Evolutionary conservation across 208 protist species (phyloP), one percentile per base, ranked within the genome.

Genomic region (Leishmania turanica): DNA sequence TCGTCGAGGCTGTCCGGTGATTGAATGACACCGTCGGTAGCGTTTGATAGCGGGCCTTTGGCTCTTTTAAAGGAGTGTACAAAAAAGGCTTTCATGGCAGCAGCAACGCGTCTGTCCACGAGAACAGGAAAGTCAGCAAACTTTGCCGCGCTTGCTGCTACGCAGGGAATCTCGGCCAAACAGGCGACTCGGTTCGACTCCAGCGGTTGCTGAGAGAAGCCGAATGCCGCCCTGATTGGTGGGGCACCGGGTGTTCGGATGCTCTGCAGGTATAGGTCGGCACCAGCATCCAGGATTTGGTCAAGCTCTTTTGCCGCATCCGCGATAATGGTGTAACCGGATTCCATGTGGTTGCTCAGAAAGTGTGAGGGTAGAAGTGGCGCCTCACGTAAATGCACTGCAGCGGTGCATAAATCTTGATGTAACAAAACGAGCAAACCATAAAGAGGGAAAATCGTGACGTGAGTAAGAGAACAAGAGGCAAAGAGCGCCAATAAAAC

Each of bases 51-150:
- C 13, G 34, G 15, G 15, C 13, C n/a, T 66, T 77, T 58, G 15
- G 45, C n/a, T 56, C 47, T 31, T 37, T 56, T 1, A n/a, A 77
- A 82, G 37, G 42, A 51, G 2, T 1, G 0, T 1, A 47, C 34
- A 51, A 62, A 82, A 56, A 72, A 64, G 34, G 68, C 15, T 11
- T 0, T 62, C 34, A 79, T 56, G 0, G 40, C 42, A 37, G 11
- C n/a, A 5, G 75, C 15, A 8, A 83, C 6, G n/a, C 7, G 3
- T 17, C 56, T 9, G 31, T 83, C 40, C 19, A 83, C 65, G n/a
- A 79, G 27, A 56, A 83, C 80, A 9, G 80, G 80, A 66, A 79
- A 83, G 60, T 83, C 80, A 19, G 45, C 17, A 27, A 11, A 53
- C 6, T 5, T 42, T 31, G 62, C 6, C n/a, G 27, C 27, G 31